These are phyloP conservation scores for Pseudocercospora fijiensis DNA, from an alignment of 2,329 filamentous ascomycete species.

Conservation along the genomic window DNA sequence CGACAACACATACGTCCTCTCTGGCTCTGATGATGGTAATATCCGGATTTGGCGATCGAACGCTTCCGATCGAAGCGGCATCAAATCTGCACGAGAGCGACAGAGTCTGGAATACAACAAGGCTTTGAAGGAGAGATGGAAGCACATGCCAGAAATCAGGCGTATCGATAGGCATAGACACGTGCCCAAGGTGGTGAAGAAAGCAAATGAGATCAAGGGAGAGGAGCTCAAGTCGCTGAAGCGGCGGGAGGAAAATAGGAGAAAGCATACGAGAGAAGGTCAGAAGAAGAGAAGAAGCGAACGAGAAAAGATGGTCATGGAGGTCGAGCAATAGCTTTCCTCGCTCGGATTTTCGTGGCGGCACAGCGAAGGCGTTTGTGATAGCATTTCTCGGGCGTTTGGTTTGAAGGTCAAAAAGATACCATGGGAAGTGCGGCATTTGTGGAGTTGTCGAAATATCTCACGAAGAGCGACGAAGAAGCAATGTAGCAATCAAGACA, in stretches of 20 bases:
- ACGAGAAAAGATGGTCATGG: slow-evolving; percentile 89
- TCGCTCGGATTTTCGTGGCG: background rate
- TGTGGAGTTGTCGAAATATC: background rate
- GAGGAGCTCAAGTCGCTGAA: slow-evolving; percentile 87
- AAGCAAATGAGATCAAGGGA: slow-evolving; percentile 89
- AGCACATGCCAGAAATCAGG: slow-evolving; percentile 93
- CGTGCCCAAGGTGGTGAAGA: slow-evolving; percentile 89
- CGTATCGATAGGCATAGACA: slow-evolving; percentile 90
- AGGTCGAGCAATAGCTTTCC: slow-evolving; percentile 55
- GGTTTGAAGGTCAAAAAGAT: background rate
- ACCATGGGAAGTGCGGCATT: background rate
- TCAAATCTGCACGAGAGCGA: slow-evolving; percentile 81
- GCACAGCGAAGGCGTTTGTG: slow-evolving; percentile 22
- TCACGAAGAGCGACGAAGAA: background rate
- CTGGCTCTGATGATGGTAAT: slow-evolving; percentile 91
- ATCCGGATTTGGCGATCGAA: slow-evolving; percentile 84
- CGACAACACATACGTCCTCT: slow-evolving; percentile 85
- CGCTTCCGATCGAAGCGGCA: slow-evolving; percentile 76
- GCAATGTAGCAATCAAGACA: background rate
- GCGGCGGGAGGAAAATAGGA: slow-evolving; percentile 88
- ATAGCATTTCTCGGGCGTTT: background rate
- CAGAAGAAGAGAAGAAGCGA: slow-evolving; percentile 71
- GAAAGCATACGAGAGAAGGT: slow-evolving; percentile 85
- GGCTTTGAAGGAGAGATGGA: slow-evolving; percentile 76
- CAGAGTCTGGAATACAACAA: slow-evolving; percentile 91